Evolutionary conservation across 257 asterid species (phyloP), one percentile per base, ranked within the genome.

Genomic region (Rhazya stricta): DNA sequence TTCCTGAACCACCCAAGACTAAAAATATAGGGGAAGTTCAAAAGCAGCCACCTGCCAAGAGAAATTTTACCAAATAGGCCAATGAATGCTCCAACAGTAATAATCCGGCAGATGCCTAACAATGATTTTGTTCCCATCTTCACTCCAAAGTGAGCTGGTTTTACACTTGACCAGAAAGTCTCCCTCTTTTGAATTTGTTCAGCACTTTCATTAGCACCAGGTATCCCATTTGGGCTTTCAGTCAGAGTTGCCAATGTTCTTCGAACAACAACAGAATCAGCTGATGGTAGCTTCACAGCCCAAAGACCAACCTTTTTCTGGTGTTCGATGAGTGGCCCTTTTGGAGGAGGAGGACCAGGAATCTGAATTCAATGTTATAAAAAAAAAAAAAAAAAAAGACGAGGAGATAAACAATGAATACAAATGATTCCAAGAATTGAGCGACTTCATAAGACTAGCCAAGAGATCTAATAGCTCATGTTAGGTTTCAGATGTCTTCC

Each of bases 241-340:
- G 88, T 77, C 46, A 91, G 83, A 12, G 80, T 78, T 21, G 89
- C 54, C 48, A 86, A 79, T 1, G 97, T 91, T 87, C 96, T 85
- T 66, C 91, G 89, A 34, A 91, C 96, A 1, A 90, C 94, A 18
- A 76, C 69, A n/a, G 97, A 78, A 85, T 93, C 98, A 0, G 97
- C 96, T 39, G 97, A 91, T 56, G 98, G 94, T 70, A 93, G 84
- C 87, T 82, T 88, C 66, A 93, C 68, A 13, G 90, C 94, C 98
- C 96, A 90, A 41, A 90, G 87, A 37, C 82, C 89, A 39, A 91
- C 80, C 80, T 88, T 67, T 78, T 85, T 90, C 74, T 87, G 93
- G 85, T 89, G 95, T 76, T 90, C 89, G 29, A 89, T 42, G 71
- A 78, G 57, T 3, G 90, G 74, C 54, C 91, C 96, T 72, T 89